Evolutionary conservation across 495 filamentous ascomycete genomes (phyloP), one percentile per base, ranked within the genome.

Genomic region (Extremus antarcticus): DNA sequence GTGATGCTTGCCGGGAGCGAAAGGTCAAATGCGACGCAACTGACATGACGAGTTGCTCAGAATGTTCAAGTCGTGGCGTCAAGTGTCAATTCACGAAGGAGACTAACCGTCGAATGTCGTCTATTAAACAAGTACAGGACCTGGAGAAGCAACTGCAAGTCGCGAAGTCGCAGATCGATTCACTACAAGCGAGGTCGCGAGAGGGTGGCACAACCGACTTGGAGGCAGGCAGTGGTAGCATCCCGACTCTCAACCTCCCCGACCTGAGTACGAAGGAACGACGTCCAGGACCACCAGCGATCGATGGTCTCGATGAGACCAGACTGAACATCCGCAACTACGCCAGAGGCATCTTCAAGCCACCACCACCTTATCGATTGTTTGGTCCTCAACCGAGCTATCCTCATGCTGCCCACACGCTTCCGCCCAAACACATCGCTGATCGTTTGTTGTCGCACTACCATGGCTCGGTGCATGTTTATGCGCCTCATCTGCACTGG

Each of bases 1-100:
- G 92, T 70, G 92, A 98, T 72, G 92, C 92, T 43, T 98, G 92
- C 67, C 81, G 92, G 50, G 92, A 98, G 71, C 81, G 92, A 58
- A 98, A 98, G 75, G 92, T 98, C 71, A 98, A 98, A 78, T 98
- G 92, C 73, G 92, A 98, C 73, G 92, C 92, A 29, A 96, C 92
- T 49, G 92, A 98, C 61, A 95, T 87, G 39, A 79, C 85, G 22
- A 92, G 89, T 69, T 98, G 92, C 70, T 95, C 91, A 1, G 92
- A 98, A 72, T 98, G 92, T 72, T 87, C 86, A 15, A 95, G 88
- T 64, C 81, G 92, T 59, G 90, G 87, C 65, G 90, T 95, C 47
- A 94, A 92, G 66, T 98, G 92, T 65, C 91, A 95, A 68, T 98
- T 98, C 66, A 98, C 92, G 45, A 98, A 98, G 73, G 92, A 98